Base-by-base conservation (phyloP, 768 basidiomycete genomes). In the Pisolithus marmoratus region DNA sequence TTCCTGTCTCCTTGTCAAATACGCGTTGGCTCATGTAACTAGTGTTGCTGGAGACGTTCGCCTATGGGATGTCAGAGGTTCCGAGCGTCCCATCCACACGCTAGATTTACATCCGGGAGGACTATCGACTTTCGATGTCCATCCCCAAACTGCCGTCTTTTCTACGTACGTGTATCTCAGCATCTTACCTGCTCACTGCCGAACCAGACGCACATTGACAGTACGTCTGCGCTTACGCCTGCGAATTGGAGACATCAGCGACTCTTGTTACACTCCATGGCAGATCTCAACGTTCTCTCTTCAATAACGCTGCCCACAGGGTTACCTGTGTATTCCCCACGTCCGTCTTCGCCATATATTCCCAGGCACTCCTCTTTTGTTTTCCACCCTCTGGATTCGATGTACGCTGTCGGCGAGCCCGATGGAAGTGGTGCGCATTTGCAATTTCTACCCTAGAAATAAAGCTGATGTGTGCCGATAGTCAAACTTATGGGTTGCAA, bases 41-140 rank as follows among this genome's bases (percentile, higher is more conserved):
- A 97, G 96, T 60, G 68, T 91, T 64, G 87, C 90, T 61, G 96
- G 96, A 1, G 84, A 90, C 60, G 86, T 96, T 38, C 88, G 88
- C 60, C 69, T 98, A 8, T 98, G 94, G 86, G 96, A 99, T 68
- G 71, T 89, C 27, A 84, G 96, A 50, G 77, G 79, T 17, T 58
- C 75, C 2, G 81, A 87, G 41, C 68, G 67, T 27, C 77, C 90
- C 5, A 63, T 81, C 12, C 74, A 81, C 46, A 77, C 79, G 37
- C 83, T 87, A 77, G 76, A 85, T 37, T 64, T 82, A 22, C 81
- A 86, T 57, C 78, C 81, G 2, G 70, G 82, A 27, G 93, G 94
- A 9, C 72, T 97, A 44, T 82, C 90, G 9, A 80, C 85, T 1
- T 87, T 98, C 58, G 93, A 96, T 56, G 84, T 90, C 1, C 96